These are phyloP conservation scores for Saturnispora diversa DNA, from an alignment of 805 yeast genomes.

Conservation along the genomic window DNA sequence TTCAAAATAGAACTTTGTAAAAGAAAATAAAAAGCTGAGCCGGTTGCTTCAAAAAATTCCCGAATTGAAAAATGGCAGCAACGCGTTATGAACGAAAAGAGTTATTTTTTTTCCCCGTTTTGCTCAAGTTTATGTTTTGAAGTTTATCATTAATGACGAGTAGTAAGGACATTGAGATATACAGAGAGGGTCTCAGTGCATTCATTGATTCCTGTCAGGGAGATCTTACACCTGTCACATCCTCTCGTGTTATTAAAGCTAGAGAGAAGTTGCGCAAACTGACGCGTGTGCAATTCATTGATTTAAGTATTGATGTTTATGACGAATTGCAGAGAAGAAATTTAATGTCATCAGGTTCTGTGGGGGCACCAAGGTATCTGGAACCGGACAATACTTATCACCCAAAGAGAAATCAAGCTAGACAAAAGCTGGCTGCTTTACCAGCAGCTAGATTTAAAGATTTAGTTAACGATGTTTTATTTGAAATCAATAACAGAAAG, in stretches of 20 bases:
- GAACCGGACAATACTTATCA: constrained; percentile 63
- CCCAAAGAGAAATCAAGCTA: constrained; percentile 90
- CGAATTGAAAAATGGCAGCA: neutral
- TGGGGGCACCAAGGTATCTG: constrained; percentile 2
- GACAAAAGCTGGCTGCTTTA: constrained; percentile 80
- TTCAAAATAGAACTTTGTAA: neutral
- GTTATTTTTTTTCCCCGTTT: neutral
- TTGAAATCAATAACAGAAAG: constrained; percentile 62
- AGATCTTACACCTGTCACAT: constrained; percentile 33
- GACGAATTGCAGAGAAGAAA: constrained; percentile 84
- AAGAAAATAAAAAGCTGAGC: neutral
- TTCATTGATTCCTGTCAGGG: constrained; percentile 46
- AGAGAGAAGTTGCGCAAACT: constrained; percentile 77
- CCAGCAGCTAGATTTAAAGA: constrained; percentile 81
- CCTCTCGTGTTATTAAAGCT: constrained; percentile 69
- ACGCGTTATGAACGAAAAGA: constrained; percentile 3
- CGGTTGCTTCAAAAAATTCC: neutral
- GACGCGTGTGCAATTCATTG: constrained; percentile 75
- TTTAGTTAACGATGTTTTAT: constrained; percentile 80
- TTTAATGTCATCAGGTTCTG: neutral
- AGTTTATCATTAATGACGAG: too few species aligned
- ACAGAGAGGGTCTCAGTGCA: constrained; percentile 35
- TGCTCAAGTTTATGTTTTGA: neutral
- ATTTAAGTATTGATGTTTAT: constrained; percentile 86
- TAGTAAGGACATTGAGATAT: constrained; percentile 7